phyloP scores from a whole-genome alignment of 805 yeast genomes.

The Gaillardinia entomophila region DNA sequence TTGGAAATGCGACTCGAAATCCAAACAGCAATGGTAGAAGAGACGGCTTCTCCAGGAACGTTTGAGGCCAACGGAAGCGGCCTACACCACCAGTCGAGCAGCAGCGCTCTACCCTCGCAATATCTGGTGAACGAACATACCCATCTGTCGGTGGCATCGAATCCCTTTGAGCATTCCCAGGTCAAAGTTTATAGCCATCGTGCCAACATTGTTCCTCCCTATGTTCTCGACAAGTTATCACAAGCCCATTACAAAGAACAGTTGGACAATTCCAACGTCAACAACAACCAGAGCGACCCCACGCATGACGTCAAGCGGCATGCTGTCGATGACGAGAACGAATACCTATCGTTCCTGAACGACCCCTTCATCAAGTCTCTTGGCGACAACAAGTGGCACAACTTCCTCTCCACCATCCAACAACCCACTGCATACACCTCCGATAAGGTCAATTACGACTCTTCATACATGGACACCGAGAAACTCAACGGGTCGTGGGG shows the following conservation, averaged over 20 bases:
- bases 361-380: conserved; percentile 32
- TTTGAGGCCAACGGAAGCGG: too few relatives aligned
- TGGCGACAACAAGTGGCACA: conserved; percentile 44
- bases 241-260: conserved; percentile 36
- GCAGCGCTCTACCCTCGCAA: too few relatives aligned
- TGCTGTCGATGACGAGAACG: conserved; percentile 19
- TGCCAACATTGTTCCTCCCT: conserved; percentile 50
- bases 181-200: conserved; percentile 28
- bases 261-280: conserved; percentile 24
- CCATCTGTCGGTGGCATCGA: conserved; percentile 3
- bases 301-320: conserved; percentile 5
- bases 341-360: conserved; percentile 28
- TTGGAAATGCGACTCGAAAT: too few relatives aligned
- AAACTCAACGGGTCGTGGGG: conserved; percentile 54
- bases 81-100: too few relatives aligned
- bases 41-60: too few relatives aligned
- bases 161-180: conserved; percentile 23
- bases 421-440: conserved; percentile 35
- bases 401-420: conserved; percentile 42
- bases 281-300: conserved; percentile 10
- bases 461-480: conserved; percentile 28
- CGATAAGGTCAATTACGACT: conserved; percentile 20
- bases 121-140: too few relatives aligned
- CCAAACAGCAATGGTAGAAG: too few relatives aligned
- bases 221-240: conserved; percentile 53